Evolutionary conservation across 2,329 filamentous ascomycete genomes (phyloP).

Genomic region (Cladobotryum mycophilum): DNA sequence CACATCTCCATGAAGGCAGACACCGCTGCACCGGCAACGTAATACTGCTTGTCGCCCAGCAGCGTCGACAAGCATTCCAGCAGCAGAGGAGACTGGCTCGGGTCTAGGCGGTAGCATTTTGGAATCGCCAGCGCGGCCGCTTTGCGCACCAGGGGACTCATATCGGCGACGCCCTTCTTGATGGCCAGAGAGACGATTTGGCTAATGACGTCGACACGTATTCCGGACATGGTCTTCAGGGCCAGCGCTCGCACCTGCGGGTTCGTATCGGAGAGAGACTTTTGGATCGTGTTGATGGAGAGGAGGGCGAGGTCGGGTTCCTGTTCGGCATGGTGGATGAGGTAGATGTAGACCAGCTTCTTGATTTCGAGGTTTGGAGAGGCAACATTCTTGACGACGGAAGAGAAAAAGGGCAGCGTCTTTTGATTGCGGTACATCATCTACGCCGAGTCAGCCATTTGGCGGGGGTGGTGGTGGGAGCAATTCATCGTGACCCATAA

Average conservation of each 20-base stretch:
- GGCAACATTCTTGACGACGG: conserved; percentile 95
- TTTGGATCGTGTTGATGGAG: conserved; percentile 98
- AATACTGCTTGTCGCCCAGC: conserved; percentile 88
- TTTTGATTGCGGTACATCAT: conserved; percentile 93
- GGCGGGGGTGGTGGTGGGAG: conserved; percentile 6
- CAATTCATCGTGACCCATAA: conserved; percentile 6
- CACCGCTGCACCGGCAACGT: conserved; percentile 90
- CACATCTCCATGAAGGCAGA: conserved; percentile 85
- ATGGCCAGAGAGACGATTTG: conserved; percentile 96
- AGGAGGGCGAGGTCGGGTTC: conserved; percentile 92
- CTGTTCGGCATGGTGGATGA: conserved; percentile 91
- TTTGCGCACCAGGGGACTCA: conserved; percentile 90
- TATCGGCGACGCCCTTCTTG: conserved; percentile 86
- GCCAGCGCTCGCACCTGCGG: conserved; percentile 88
- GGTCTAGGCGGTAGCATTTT: conserved; percentile 90
- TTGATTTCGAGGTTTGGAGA: conserved; percentile 92
- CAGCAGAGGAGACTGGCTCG: conserved; percentile 75
- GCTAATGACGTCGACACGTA: conserved; percentile 93
- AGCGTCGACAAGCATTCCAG: conserved; percentile 73
- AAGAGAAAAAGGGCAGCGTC: conserved; percentile 91
- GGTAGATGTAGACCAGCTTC: conserved; percentile 97
- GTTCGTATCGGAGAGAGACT: conserved; percentile 87
- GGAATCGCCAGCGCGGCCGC: conserved; percentile 90
- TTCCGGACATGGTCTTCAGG: conserved; percentile 93
- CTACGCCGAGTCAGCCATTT: conserved; percentile 38